phyloP scores from a whole-genome alignment of 78 protist genomes.

The Dictyostelium firmibasis region DNA sequence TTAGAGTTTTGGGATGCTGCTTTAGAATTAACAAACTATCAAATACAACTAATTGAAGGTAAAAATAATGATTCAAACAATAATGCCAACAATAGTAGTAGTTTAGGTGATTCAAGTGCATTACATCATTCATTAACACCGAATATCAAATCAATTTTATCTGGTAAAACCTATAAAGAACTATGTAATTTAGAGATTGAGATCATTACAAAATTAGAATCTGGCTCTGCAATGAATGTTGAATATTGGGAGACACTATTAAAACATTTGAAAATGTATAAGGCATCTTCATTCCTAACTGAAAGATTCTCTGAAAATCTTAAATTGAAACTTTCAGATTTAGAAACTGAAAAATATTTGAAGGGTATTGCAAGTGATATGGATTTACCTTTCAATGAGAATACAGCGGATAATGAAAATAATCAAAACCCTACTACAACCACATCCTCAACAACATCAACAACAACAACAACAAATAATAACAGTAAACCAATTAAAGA shows the following conservation, averaged over 20 bases:
- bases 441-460: slow-evolving; percentile 3
- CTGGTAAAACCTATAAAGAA: slow-evolving; percentile 77
- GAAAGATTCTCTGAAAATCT: slow-evolving; percentile 1
- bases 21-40: not conserved
- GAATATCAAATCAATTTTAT: slow-evolving; percentile 50
- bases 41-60: not conserved
- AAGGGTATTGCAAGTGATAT: not conserved
- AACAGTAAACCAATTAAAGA: slow-evolving; percentile 21
- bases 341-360: slow-evolving; percentile 2
- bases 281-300: slow-evolving; percentile 25
- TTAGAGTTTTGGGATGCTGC: slow-evolving; percentile 48
- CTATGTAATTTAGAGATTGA: slow-evolving; percentile 60
- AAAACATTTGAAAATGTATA: slow-evolving; percentile 28
- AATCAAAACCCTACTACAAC: not conserved
- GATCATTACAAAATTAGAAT: slow-evolving; percentile 30
- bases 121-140: slow-evolving; percentile 27
- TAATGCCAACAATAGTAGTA: not conserved
- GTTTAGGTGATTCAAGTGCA: not conserved
- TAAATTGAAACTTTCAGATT: not conserved
- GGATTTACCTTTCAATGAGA: not conserved
- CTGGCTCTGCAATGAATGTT: slow-evolving; percentile 80
- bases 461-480: not conserved
- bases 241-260: slow-evolving; percentile 92
- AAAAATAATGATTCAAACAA: not conserved
- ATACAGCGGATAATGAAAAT: not conserved